Conservation (phyloP, 306 rosid genomes). For the Erythrophleum fordii region DNA sequence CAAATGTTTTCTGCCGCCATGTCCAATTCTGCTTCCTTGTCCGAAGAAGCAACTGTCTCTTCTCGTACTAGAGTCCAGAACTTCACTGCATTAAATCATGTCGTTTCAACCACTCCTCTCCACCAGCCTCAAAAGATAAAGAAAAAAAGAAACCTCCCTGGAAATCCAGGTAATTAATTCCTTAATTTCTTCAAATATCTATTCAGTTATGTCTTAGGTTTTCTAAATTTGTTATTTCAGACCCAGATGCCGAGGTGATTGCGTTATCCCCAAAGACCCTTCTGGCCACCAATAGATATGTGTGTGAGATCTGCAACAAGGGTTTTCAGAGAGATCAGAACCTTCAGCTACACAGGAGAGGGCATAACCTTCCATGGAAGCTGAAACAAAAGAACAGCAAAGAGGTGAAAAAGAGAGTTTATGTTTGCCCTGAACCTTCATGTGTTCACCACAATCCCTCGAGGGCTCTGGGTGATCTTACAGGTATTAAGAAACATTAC, state of each 20-base stretch:
- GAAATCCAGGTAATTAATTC: slow-evolving; percentile 70
- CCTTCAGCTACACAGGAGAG: slow-evolving; percentile 92
- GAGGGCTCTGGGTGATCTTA: slow-evolving; percentile 94
- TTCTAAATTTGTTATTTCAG: slow-evolving; percentile 41
- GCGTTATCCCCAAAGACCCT: slow-evolving; percentile 86
- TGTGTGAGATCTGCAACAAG: slow-evolving; percentile 92
- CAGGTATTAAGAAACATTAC: slow-evolving; percentile 93
- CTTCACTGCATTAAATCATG: slow-evolving; percentile 53
- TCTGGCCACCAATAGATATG: slow-evolving; percentile 84
- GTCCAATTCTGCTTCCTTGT: slow-evolving; percentile 80
- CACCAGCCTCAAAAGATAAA: slow-evolving; percentile 60
- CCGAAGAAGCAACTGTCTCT: slow-evolving; percentile 70
- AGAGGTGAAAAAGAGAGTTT: slow-evolving; percentile 82
- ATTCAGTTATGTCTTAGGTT: not conserved
- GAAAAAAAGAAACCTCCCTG: slow-evolving; percentile 91
- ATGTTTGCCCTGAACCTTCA: slow-evolving; percentile 94
- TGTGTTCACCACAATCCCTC: slow-evolving; percentile 97
- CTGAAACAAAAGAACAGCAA: slow-evolving; percentile 87
- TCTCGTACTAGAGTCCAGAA: slow-evolving; percentile 63
- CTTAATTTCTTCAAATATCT: not conserved
- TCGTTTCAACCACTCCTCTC: slow-evolving; percentile 44
- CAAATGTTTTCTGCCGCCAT: slow-evolving; percentile 70
- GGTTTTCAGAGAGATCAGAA: slow-evolving; percentile 95
- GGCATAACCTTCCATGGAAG: slow-evolving; percentile 94
- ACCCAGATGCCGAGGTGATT: slow-evolving; percentile 94